Evolutionary conservation across 2,329 filamentous ascomycete species (phyloP), one percentile per base, ranked within the genome.

Genomic region (Diaporthe ampelina): DNA sequence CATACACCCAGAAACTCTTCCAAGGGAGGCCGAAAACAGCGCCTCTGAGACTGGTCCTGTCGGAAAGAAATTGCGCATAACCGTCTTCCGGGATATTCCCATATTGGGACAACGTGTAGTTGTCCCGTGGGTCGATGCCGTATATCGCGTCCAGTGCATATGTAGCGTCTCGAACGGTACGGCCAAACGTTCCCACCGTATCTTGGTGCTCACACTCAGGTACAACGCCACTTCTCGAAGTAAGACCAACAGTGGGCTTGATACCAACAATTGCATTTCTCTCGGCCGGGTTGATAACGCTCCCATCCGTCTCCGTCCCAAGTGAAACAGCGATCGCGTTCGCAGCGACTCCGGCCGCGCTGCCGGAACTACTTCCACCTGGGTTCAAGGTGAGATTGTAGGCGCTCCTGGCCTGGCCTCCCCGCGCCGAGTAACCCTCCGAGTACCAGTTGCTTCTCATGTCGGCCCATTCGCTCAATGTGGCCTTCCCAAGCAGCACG

Each of bases 241-340:
- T 94, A 68, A 91, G 78, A 0, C 90, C 91, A 7, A 92, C 89
- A 3, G 90, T 92, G 0, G 91, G 90, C 78, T 92, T 92, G 79
- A 92, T 87, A 1, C 91, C 91, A 1, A 92, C 89, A 1, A 92
- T 76, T 0, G 84, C 85, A 78, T 91, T 91, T 5, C 89, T 82
- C 79, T 91, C 87, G 0, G 90, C 90, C 2, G 91, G 91, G 77
- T 87, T 89, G 76, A 92, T 91, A 0, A 92, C 83, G 82, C 89
- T 91, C 5, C 89, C 93, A 79, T 95, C 93, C 0, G 93, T 95
- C 83, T 95, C 94, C 0, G 93, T 95, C 1, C 93, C 94, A 0
- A 95, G 81, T 0, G 91, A 83, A 78, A 92, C 90, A 0, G 87
- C 81, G 17, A 89, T 83, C 4, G 89, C 79, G 77, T 92, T 92